Conservation (phyloP, 768 basidiomycete genomes). For the Boletus coccyginus region DNA sequence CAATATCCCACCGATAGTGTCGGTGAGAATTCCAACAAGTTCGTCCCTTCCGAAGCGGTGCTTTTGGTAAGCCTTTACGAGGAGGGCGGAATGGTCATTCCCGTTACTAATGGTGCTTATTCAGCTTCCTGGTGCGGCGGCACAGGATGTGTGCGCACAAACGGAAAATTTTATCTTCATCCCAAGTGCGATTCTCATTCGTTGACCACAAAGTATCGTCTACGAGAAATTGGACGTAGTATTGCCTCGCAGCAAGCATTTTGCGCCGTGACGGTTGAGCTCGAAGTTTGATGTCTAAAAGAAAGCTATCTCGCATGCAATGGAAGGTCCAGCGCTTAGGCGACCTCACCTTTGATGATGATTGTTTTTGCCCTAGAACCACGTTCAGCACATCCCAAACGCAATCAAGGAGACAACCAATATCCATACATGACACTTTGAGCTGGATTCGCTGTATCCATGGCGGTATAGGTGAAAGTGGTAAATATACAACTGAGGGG, state of each 20-base stretch:
- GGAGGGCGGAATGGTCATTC: not conserved
- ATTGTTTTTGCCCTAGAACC: too few relatives aligned
- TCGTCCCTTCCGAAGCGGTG: too few relatives aligned
- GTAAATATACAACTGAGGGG: too few relatives aligned
- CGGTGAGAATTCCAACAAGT: not conserved
- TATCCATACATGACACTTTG: too few relatives aligned
- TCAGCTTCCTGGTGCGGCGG: not conserved
- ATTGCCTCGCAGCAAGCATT: not conserved
- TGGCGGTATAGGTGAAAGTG: too few relatives aligned
- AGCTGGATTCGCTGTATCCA: too few relatives aligned
- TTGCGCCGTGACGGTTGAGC: not conserved
- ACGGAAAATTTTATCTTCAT: not conserved
- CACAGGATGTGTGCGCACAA: not conserved
- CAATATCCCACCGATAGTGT: not conserved
- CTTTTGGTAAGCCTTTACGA: not conserved
- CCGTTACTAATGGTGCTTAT: not conserved
- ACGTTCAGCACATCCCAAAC: too few relatives aligned
- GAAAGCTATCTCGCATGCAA: too few relatives aligned
- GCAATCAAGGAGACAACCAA: too few relatives aligned
- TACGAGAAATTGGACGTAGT: not conserved
- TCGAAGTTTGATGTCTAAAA: slow-evolving; percentile 1
- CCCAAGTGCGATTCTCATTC: not conserved
- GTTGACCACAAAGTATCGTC: not conserved
- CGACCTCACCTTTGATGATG: too few relatives aligned
- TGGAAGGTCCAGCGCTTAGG: too few relatives aligned